Evolutionary conservation across 495 filamentous ascomycete species (phyloP).

Genomic region (Xylaria palmicola): DNA sequence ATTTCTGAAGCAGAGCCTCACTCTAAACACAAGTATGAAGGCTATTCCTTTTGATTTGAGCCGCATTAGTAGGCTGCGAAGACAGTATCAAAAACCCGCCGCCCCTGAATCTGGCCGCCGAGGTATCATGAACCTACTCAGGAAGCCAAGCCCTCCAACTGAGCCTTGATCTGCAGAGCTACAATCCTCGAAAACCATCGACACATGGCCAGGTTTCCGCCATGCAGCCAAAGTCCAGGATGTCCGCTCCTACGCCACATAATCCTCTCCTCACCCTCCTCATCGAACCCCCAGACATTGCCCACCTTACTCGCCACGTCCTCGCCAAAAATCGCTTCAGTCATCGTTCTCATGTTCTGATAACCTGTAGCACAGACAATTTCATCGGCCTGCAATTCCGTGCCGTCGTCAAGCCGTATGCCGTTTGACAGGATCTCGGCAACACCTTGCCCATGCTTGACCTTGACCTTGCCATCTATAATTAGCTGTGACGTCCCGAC

Average conservation of each 20-base stretch:
- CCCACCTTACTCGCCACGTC: conserved; percentile 62
- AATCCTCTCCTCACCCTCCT: conserved; percentile 69
- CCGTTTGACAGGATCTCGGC: conserved; percentile 58
- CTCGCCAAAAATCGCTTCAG: conserved; percentile 66
- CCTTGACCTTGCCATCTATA: conserved; percentile 69
- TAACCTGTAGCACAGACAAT: conserved; percentile 85
- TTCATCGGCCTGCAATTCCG: conserved; percentile 69
- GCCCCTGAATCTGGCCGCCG: too few species aligned
- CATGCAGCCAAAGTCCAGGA: conserved; percentile 81
- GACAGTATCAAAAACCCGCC: neutral
- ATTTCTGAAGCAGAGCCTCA: too few species aligned
- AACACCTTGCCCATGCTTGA: conserved; percentile 71
- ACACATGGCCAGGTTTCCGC: conserved; percentile 73
- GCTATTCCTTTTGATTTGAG: too few species aligned
- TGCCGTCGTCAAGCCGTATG: conserved; percentile 65
- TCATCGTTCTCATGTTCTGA: conserved; percentile 69
- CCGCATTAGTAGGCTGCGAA: neutral
- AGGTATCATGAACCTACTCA: neutral
- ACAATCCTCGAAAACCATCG: conserved; percentile 70
- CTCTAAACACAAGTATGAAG: too few species aligned
- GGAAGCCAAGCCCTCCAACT: conserved; percentile 51
- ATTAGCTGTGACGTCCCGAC: conserved; percentile 74
- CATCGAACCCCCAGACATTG: conserved; percentile 76
- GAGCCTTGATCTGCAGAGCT: conserved; percentile 74
- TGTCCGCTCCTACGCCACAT: conserved; percentile 75